Evolutionary conservation across 139 green algal genomes (phyloP), one percentile per base, ranked within the genome.

Genomic region (Chlamydomonas incerta): DNA sequence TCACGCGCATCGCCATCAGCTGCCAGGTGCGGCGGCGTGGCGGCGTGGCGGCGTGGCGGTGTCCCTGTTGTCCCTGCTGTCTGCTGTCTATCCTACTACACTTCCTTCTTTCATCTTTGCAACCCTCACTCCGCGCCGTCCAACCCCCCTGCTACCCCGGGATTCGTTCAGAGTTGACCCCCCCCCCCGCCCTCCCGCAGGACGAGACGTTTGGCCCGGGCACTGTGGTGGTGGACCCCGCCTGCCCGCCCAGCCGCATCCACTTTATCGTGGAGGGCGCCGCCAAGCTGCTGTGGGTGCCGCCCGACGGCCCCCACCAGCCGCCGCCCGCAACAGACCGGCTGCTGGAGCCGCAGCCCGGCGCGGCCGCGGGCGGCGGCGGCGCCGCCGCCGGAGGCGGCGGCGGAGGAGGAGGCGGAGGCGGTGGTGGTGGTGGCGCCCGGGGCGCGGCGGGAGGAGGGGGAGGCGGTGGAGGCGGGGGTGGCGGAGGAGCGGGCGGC

Each of bases 241-340:
- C 50, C 63, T 35, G n/a, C 34, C 67, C 65, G 21, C 66, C 74
- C 52, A 24, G 4, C 15, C 63, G 58, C 17, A n/a, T 88, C 6
- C 74, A 74, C 50, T 70, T 88, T 55, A 80, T 88, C 26, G 76
- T 84, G 66, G 83, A 84, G 65, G 83, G 83, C 13, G 50, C 84
- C 55, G 74, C 74, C 65, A 88, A 88, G 74, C 66, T 88, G 83
- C 35, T 88, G 74, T 86, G 80, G 80, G 33, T 86, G 52, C 33
- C 80, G 6, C 5, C 41, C 41, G 41, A 50, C 41, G 41, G 41
- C 41, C 41, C 41, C 41, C 41, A 50, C 33, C 55, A 85, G 79
- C 21, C 55, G 47, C 79, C 79, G 3, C 79, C 79, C 47, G 8
- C 31, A 9, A 29, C 3, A 1, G 79, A 75, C 63, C 65, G 79